Conservation (phyloP, 2,329 filamentous ascomycete species). For the Aspergillus costaricaensis region DNA sequence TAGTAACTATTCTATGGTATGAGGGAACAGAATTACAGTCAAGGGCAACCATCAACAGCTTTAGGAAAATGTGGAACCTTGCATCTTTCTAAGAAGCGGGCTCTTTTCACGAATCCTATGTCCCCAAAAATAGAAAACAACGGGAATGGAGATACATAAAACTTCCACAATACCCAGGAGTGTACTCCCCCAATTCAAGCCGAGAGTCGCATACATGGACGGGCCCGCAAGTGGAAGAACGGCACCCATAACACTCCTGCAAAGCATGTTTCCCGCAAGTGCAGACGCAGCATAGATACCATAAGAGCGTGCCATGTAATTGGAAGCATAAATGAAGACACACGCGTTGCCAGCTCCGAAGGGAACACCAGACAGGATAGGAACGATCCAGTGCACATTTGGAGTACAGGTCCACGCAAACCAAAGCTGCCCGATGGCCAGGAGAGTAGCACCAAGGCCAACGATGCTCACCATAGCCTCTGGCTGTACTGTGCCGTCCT, state of each 20-base stretch:
- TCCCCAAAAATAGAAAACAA: conserved; percentile 68
- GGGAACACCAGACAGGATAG: conserved; percentile 74
- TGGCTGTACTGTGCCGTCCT: conserved; percentile 68
- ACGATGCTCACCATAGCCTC: conserved; percentile 78
- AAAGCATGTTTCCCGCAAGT: conserved; percentile 72
- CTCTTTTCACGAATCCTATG: conserved; percentile 56
- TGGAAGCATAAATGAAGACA: conserved; percentile 76
- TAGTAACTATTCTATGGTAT: too few relatives aligned
- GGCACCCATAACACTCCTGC: conserved; percentile 64
- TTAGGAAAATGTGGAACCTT: neutral
- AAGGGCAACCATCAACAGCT: too few relatives aligned
- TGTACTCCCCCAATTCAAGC: conserved; percentile 75
- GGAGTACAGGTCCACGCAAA: conserved; percentile 86
- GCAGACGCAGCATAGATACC: conserved; percentile 78
- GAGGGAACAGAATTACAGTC: too few relatives aligned
- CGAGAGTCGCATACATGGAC: conserved; percentile 66
- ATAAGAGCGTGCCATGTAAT: conserved; percentile 75
- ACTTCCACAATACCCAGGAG: conserved; percentile 71
- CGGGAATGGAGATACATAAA: conserved; percentile 70
- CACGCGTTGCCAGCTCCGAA: conserved; percentile 74
- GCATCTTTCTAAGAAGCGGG: conserved; percentile 45
- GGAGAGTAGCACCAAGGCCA: conserved; percentile 70
- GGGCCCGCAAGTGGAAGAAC: conserved; percentile 72
- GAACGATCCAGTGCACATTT: conserved; percentile 73
- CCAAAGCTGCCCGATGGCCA: conserved; percentile 74